phyloP scores from a whole-genome alignment of 164 flowering plant species.

The Aristolochia californica region DNA sequence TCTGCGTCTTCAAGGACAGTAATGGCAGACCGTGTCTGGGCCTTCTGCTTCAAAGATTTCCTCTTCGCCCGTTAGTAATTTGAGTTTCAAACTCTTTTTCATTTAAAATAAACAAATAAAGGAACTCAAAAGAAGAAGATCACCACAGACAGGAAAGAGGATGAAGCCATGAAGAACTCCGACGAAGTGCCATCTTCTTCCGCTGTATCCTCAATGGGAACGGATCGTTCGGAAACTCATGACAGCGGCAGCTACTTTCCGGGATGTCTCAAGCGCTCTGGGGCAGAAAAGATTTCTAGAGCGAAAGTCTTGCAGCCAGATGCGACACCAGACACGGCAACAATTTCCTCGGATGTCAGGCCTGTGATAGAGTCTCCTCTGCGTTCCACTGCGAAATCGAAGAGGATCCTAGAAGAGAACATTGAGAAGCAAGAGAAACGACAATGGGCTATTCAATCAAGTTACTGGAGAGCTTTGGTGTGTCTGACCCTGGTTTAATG shows the following conservation, averaged over 20 bases:
- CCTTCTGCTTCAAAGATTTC: no score
- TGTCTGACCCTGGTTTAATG: conserved; percentile 25
- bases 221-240: conserved; percentile 26
- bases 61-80: no score
- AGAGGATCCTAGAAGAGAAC: neutral
- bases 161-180: no score
- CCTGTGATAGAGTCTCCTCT: neutral
- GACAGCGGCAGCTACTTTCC: conserved; percentile 67
- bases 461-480: conserved; percentile 20
- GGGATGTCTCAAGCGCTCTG: conserved; percentile 65
- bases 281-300: conserved; percentile 41
- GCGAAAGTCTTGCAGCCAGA: conserved; percentile 34
- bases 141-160: no score
- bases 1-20: no score
- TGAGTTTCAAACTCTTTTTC: no score
- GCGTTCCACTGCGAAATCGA: conserved; percentile 28
- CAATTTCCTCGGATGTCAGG: neutral
- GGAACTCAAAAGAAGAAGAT: no score
- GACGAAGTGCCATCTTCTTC: neutral
- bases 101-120: no score
- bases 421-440: no score
- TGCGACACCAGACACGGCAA: conserved; percentile 1
- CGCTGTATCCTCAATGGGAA: neutral
- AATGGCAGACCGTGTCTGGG: no score
- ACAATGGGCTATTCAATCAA: neutral